phyloP scores from a whole-genome alignment of 169 alveolate species.

The Cyclospora cayetanensis region DNA sequence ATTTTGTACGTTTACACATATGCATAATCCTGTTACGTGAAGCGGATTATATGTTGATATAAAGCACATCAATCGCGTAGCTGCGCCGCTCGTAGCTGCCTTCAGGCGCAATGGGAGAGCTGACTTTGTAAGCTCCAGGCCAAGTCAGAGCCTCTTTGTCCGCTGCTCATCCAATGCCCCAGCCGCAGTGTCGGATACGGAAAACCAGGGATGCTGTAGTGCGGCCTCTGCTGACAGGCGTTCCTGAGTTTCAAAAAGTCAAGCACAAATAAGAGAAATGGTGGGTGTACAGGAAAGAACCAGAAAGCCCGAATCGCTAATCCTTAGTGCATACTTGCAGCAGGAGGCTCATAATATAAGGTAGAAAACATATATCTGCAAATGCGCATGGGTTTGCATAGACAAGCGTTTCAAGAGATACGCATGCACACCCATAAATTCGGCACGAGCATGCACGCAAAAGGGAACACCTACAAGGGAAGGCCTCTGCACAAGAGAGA shows the following conservation, averaged over 20 bases:
- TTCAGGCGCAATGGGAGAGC: too few species aligned
- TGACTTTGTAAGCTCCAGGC: too few species aligned
- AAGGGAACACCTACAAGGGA: background rate
- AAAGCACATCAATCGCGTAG: too few species aligned
- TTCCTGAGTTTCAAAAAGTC: background rate
- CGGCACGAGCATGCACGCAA: background rate
- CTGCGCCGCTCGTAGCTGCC: too few species aligned
- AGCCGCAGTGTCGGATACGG: constrained; percentile 37
- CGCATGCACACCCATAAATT: background rate
- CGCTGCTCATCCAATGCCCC: background rate
- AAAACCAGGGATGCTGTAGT: constrained; percentile 55
- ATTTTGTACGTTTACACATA: too few species aligned
- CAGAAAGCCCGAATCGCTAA: background rate
- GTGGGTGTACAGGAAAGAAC: background rate
- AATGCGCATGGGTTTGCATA: background rate
- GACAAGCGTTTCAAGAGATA: background rate
- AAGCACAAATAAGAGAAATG: background rate
- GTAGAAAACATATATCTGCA: background rate
- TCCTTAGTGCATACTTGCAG: background rate
- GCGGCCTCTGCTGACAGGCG: constrained; percentile 49
- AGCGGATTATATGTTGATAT: too few species aligned
- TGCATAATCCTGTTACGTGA: too few species aligned
- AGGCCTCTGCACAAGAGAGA: background rate
- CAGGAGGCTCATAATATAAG: background rate
- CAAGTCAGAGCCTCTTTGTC: too few species aligned